These are phyloP conservation scores for Dioscorea dumetorum DNA, from an alignment of 106 monocot genomes.

Conservation along the genomic window DNA sequence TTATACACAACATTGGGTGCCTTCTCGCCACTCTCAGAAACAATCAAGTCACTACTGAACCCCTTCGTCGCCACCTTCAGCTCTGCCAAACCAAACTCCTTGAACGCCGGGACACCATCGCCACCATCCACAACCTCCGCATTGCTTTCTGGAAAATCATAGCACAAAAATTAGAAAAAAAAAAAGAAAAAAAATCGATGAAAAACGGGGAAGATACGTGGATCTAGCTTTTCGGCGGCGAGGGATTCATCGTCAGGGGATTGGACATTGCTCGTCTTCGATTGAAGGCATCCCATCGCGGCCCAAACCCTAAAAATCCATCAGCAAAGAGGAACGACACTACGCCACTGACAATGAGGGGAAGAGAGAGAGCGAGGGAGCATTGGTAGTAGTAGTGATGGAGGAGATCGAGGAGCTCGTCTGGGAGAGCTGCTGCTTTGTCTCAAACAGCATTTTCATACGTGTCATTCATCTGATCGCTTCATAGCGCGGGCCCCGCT, in stretches of 20 bases:
- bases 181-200: neutral
- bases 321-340: neutral
- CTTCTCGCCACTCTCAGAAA: constrained; percentile 96
- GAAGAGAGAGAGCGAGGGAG: neutral
- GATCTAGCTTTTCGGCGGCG: constrained; percentile 54
- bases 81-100: constrained; percentile 77
- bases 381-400: neutral
- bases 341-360: neutral
- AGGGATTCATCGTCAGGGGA: constrained; percentile 46
- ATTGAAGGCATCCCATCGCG: constrained; percentile 83
- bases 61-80: constrained; percentile 83
- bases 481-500: too few species aligned
- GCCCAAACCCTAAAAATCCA: constrained; percentile 25
- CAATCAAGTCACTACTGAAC: constrained; percentile 81
- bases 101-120: constrained; percentile 69
- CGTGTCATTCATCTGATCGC: too few species aligned
- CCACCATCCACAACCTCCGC: constrained; percentile 27
- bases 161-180: neutral
- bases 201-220: constrained; percentile 4
- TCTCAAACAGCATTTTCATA: too few species aligned
- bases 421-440: too few species aligned
- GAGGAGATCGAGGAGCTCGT: too few species aligned
- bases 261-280: constrained; percentile 73
- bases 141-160: constrained; percentile 13
- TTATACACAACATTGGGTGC: constrained; percentile 88